Evolutionary conservation across 116 monocot species (phyloP).

Genomic region (Iris pallida): DNA sequence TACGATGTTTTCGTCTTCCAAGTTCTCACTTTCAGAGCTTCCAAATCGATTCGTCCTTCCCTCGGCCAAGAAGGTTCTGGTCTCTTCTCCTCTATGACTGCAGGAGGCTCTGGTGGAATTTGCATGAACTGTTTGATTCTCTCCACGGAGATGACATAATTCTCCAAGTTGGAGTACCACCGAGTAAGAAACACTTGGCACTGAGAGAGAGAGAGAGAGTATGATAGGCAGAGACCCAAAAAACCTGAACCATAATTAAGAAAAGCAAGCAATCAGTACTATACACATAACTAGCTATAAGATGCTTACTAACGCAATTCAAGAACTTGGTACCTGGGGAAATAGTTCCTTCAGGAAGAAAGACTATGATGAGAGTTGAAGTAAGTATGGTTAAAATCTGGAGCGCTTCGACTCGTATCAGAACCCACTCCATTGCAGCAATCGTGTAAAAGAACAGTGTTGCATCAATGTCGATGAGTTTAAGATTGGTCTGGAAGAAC

Average conservation of each 20-base stretch:
- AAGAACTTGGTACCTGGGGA: constrained; percentile 39
- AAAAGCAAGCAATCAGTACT: neutral
- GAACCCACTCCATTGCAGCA: constrained; percentile 70
- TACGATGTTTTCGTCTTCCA: neutral
- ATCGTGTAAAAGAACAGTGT: constrained; percentile 63
- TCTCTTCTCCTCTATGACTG: constrained; percentile 35
- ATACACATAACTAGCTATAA: too few species aligned
- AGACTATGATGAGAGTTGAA: constrained; percentile 49
- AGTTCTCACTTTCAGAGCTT: constrained; percentile 47
- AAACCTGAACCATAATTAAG: constrained; percentile 38
- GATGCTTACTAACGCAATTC: too few species aligned
- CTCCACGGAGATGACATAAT: constrained; percentile 74
- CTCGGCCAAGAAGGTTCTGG: constrained; percentile 64
- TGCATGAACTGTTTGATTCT: constrained; percentile 73
- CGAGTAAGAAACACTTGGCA: constrained; percentile 58
- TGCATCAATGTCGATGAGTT: constrained; percentile 74
- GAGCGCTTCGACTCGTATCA: constrained; percentile 60
- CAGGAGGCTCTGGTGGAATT: constrained; percentile 57
- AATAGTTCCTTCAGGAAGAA: constrained; percentile 50
- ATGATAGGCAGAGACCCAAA: constrained; percentile 68
- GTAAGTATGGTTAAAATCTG: constrained; percentile 52
- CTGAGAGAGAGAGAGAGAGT: constrained; percentile 50
- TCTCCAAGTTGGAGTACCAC: constrained; percentile 70
- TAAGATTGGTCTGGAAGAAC: constrained; percentile 48
- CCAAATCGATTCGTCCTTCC: constrained; percentile 60